These are phyloP conservation scores for Nakazawaea wyomingensis DNA, from an alignment of 805 yeast genomes.

Conservation along the genomic window DNA sequence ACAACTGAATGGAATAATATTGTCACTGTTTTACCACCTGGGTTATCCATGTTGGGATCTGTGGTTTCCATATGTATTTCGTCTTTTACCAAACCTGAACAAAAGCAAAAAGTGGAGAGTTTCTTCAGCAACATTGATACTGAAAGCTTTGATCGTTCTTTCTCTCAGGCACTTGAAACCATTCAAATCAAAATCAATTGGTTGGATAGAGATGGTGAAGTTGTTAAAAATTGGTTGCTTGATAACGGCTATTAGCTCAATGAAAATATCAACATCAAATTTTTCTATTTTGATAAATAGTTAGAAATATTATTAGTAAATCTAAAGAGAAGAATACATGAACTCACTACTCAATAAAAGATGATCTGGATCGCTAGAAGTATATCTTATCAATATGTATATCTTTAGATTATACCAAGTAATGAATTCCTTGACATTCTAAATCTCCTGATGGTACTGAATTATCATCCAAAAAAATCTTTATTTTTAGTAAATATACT, in stretches of 20 bases:
- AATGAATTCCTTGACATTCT: too few relatives aligned
- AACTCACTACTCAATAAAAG: too few relatives aligned
- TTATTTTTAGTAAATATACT: too few relatives aligned
- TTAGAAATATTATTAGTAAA: too few relatives aligned
- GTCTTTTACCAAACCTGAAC: conserved; percentile 17
- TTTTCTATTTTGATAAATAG: not conserved
- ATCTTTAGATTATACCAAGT: too few relatives aligned
- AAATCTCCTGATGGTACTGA: not conserved
- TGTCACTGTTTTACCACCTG: conserved; percentile 70
- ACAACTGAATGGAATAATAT: conserved; percentile 65
- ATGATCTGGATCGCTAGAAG: too few relatives aligned
- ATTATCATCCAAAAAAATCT: not conserved
- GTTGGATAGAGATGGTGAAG: conserved; percentile 49
- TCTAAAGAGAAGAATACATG: too few relatives aligned
- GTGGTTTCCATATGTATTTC: conserved; percentile 57
- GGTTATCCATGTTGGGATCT: conserved; percentile 74
- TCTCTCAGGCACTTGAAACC: conserved; percentile 57
- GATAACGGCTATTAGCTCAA: conserved; percentile 23
- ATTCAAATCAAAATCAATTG: conserved; percentile 50
- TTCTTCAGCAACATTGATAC: conserved; percentile 49
- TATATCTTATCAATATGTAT: too few relatives aligned
- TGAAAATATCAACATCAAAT: not conserved
- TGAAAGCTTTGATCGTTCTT: conserved; percentile 56
- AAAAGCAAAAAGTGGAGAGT: conserved; percentile 41
- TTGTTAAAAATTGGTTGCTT: conserved; percentile 43